These are phyloP conservation scores for Beauveria caledonica DNA, from an alignment of 2,329 filamentous ascomycete genomes.

Conservation along the genomic window DNA sequence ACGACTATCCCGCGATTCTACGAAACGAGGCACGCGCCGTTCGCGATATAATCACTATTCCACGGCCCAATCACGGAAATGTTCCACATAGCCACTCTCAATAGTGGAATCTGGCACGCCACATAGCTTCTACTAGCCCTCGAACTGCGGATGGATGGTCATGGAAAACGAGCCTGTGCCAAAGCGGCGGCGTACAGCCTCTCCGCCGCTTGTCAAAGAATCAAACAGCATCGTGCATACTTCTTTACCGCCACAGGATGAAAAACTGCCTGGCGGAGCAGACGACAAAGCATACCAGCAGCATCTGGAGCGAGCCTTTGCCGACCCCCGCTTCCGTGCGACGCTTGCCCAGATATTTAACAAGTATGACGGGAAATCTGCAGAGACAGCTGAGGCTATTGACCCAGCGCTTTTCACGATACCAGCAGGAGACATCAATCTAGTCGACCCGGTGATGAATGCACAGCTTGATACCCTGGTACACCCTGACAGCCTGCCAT, in stretches of 20 bases:
- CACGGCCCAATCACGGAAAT: neutral
- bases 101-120: neutral
- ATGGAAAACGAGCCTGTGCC: conserved; percentile 39
- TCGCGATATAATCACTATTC: neutral
- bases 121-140: neutral
- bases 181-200: conserved; percentile 53
- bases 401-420: neutral
- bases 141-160: conserved; percentile 2
- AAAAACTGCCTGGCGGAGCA: conserved; percentile 23
- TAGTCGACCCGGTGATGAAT: neutral
- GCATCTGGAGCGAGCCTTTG: conserved; percentile 53
- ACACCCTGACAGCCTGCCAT: neutral
- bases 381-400: neutral
- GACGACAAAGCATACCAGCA: conserved; percentile 50
- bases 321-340: conserved; percentile 67
- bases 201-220: conserved; percentile 23
- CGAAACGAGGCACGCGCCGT: neutral
- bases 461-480: neutral
- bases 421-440: neutral
- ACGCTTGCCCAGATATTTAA: conserved; percentile 82
- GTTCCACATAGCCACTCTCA: neutral
- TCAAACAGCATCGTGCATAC: conserved; percentile 1
- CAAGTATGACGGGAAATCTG: conserved; percentile 66
- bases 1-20: neutral
- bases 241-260: neutral